These are phyloP conservation scores for Geotrichum australiense DNA, from an alignment of 1,139 yeast genomes.

Conservation along the genomic window DNA sequence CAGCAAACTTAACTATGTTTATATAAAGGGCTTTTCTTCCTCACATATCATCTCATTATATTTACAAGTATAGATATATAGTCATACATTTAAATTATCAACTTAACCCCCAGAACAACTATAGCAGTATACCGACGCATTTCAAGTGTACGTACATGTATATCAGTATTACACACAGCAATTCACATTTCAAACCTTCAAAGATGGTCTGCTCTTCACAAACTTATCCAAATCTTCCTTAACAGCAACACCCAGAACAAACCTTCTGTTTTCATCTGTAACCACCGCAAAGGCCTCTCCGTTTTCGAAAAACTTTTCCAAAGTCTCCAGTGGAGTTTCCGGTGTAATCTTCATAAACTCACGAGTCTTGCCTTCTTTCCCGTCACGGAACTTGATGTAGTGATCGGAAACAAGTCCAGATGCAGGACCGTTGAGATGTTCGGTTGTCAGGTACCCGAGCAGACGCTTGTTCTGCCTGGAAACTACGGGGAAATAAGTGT, in stretches of 20 bases:
- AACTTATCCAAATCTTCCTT: constrained; percentile 53
- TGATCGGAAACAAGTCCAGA: constrained; percentile 25
- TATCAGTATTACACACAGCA: constrained; percentile 25
- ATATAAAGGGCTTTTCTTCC: no score
- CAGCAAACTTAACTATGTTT: no score
- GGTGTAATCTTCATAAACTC: constrained; percentile 46
- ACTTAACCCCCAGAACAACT: no score
- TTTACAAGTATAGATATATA: no score
- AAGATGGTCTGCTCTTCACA: constrained; percentile 45
- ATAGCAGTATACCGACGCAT: no score
- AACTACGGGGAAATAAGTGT: constrained; percentile 53
- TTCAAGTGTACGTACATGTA: no score
- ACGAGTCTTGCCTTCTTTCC: constrained; percentile 19
- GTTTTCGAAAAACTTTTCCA: constrained; percentile 45
- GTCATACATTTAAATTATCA: no score
- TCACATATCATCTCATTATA: no score
- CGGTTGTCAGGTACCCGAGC: constrained; percentile 52
- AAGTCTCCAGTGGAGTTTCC: constrained; percentile 49
- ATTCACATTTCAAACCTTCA: constrained; percentile 25
- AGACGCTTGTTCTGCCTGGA: constrained; percentile 45
- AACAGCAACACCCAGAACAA: constrained; percentile 59
- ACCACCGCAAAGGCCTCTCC: constrained; percentile 54
- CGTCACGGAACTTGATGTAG: constrained; percentile 29
- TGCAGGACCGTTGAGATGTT: constrained; percentile 40
- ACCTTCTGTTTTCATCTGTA: constrained; percentile 48